phyloP scores from a whole-genome alignment of 2,329 filamentous ascomycete genomes.

The Stachybotrys elegans region DNA sequence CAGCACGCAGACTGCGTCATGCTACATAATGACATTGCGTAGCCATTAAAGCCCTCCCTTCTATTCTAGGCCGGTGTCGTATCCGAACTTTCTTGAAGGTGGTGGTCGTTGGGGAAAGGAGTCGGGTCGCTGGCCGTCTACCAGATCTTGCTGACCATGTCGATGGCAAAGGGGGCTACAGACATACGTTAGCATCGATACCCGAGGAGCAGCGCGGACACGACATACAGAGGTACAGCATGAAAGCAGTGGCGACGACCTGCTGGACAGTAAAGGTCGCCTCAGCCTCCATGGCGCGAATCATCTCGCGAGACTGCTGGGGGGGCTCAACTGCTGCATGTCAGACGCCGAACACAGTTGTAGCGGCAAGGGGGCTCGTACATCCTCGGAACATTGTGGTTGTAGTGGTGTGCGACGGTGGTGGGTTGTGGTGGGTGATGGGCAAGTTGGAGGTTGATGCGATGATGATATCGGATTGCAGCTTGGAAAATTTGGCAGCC shows the following conservation, averaged over 20 bases:
- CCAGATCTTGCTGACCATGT: conserved; percentile 42
- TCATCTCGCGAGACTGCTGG: conserved; percentile 64
- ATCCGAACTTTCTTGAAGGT: too few relatives aligned
- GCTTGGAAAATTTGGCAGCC: conserved; percentile 6
- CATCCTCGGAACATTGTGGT: conserved; percentile 60
- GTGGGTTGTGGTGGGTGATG: background rate
- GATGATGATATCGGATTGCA: conserved; percentile 10
- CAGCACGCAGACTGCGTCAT: too few relatives aligned
- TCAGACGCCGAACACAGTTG: conserved; percentile 11
- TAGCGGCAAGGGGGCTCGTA: conserved; percentile 18
- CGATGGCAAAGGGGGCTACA: conserved; percentile 54
- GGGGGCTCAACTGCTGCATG: conserved; percentile 56
- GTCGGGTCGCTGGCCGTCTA: conserved; percentile 17
- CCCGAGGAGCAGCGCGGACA: background rate
- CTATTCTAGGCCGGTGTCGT: too few relatives aligned
- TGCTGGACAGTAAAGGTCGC: conserved; percentile 63
- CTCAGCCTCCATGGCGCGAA: conserved; percentile 63
- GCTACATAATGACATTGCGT: too few relatives aligned
- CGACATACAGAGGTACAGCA: conserved; percentile 72
- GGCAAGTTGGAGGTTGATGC: background rate
- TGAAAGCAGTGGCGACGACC: conserved; percentile 58
- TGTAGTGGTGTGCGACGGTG: too few relatives aligned
- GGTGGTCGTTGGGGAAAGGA: too few relatives aligned
- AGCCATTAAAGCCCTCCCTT: too few relatives aligned
- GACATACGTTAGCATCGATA: conserved; percentile 7